Evolutionary conservation across 768 basidiomycete genomes (phyloP), one percentile per base, ranked within the genome.

Genomic region (Neoboletus magnificus): DNA sequence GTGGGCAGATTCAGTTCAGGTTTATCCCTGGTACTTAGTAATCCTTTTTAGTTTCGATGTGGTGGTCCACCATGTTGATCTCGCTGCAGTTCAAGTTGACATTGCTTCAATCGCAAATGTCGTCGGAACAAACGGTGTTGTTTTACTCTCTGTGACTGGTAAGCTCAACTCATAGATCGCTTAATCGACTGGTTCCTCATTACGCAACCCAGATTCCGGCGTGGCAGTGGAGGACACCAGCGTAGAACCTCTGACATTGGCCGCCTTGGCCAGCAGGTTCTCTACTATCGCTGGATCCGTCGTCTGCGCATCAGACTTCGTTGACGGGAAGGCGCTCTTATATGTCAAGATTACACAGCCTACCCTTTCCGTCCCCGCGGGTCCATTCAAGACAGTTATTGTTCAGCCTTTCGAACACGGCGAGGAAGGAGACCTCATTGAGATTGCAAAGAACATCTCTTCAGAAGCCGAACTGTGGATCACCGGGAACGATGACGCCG

Each of bases 381-480:
- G 57, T 25, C 55, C 62, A 2, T 67, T 62, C 61, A 71, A 64
- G 55, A 66, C 61, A 3, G 62, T 70, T 29, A 58, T 68, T 9
- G 46, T 70, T 23, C 64, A 67, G 6, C 58, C 65, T 1, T 71
- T 70, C 33, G 52, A 50, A 44, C 67, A 70, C 40, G 63, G 65
- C 16, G 48, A 48, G 20, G 69, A 70, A 46, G 67, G 62, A 5
- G 60, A 71, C 15, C 59, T 70, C 12, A 36, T 68, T 16, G 69
- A 70, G 20, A 59, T 70, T 13, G 65, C 57, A 1, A 63, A 57
- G 39, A 62, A 64, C 49, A 50, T 70, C 16, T 55, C 65, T 23
- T 59, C 60, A 1, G 69, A 68, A 25, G 60, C 64, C 2, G 68
- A 70, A 23, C 20, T 70, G 3, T 70, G 68, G 68, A 61, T 70